Base-by-base conservation (phyloP, 768 basidiomycete genomes). In the Calocybe indica region DNA sequence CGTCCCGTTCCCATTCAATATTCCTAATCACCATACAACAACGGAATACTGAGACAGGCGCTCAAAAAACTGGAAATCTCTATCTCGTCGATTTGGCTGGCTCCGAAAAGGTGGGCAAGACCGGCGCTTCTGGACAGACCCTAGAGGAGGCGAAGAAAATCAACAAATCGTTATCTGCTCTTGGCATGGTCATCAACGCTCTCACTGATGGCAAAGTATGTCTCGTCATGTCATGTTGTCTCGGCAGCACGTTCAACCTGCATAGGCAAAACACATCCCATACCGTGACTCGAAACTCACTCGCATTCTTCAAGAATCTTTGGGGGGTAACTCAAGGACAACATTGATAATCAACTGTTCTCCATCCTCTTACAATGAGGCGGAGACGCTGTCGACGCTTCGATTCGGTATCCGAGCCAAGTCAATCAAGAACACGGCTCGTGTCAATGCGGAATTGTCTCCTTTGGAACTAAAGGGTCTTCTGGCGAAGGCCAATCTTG, bases 341-440 rank as follows among this genome's bases (percentile, higher is more conserved):
- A 99, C 96, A 0, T 82, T 98, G n/a, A 94, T 99, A 59, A 99
- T 99, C 69, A 99, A 98, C 68, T 98, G 96, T 62, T 99, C 96
- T 12, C 96, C 96, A 12, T 94, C 92, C 1, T 84, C 90, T 0
- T 99, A 93, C 72, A 99, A 99, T 60, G 96, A 98, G 64, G 74
- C 90, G 2, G 96, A 99, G 67, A 99, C 96, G 0, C 74, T 99
- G 32, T 88, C 87, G 2, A 99, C 96, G 3, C 80, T 99, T n/a
- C 87, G 96, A 22, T 99, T 99, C 65, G 96, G 96, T 74, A 98
- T 98, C 63, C 91, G 96, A 54, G 95, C 96, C n/a, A 99, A 99
- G 69, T 90, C 91, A n/a, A 99, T 99, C 82, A 98, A 98, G 89
- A 99, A 99, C 68, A 91, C 89, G 51, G 96, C 96, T 51, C 88